Evolutionary conservation across 2,329 filamentous ascomycete species (phyloP).

Genomic region (Fusarium beomiforme): DNA sequence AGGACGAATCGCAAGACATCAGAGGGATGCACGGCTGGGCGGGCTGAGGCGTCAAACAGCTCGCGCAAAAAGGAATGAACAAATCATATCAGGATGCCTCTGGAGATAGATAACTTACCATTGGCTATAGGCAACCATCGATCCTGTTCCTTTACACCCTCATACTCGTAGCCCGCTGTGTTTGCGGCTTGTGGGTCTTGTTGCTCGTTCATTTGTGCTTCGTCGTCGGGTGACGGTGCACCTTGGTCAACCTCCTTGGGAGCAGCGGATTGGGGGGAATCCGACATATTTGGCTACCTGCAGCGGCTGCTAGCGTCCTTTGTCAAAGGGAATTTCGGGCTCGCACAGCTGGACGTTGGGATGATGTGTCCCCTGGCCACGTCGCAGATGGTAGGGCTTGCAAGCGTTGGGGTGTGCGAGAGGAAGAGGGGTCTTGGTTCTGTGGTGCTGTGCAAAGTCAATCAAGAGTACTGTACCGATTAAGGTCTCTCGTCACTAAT

Average conservation of each 20-base stretch:
- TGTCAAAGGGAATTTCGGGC: slow-evolving; percentile 63
- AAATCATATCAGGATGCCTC: slow-evolving; percentile 54
- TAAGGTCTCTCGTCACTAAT: slow-evolving; percentile 44
- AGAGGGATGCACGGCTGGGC: slow-evolving; percentile 52
- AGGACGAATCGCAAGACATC: slow-evolving; percentile 70
- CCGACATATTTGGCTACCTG: slow-evolving; percentile 91
- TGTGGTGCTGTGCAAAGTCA: slow-evolving; percentile 68
- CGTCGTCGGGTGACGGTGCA: slow-evolving; percentile 93
- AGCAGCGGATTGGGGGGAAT: slow-evolving; percentile 85
- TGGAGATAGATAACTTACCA: slow-evolving; percentile 75
- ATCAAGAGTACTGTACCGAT: slow-evolving; percentile 52
- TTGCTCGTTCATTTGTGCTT: slow-evolving; percentile 91
- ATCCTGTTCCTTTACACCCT: slow-evolving; percentile 97
- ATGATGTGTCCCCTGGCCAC: slow-evolving; percentile 71
- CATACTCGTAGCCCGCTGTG: slow-evolving; percentile 84
- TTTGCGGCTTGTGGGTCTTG: slow-evolving; percentile 80
- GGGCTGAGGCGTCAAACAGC: slow-evolving; percentile 44
- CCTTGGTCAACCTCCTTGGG: slow-evolving; percentile 94
- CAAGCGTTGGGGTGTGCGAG: slow-evolving; percentile 53
- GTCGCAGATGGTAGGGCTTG: slow-evolving; percentile 68
- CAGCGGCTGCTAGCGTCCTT: slow-evolving; percentile 71
- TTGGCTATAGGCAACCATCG: slow-evolving; percentile 99
- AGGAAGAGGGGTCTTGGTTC: slow-evolving; percentile 53
- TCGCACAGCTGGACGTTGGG: slow-evolving; percentile 64
- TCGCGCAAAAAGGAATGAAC: slow-evolving; percentile 42